Conservation (phyloP, 768 basidiomycete genomes). For the Russula compacta region DNA sequence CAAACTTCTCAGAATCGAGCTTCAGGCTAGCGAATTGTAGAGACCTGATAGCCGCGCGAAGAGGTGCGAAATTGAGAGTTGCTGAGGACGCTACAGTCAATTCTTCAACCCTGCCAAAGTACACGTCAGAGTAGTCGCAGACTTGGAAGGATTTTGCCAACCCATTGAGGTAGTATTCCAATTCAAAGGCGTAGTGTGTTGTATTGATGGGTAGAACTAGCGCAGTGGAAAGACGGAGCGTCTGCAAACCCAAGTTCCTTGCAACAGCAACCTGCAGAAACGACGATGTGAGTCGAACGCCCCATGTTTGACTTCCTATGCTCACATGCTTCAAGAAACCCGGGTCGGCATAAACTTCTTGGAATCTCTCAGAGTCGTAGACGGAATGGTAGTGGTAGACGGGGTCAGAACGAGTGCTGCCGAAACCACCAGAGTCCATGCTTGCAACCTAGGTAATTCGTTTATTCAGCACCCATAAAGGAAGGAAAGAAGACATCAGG, state of each 20-base stretch:
- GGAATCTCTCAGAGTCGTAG: constrained; percentile 51
- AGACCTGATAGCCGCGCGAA: constrained; percentile 17
- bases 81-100: constrained; percentile 10
- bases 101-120: constrained; percentile 38
- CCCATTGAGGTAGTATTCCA: constrained; percentile 45
- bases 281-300: neutral
- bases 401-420: constrained; percentile 33
- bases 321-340: constrained; percentile 50
- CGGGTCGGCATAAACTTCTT: constrained; percentile 55
- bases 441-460: constrained; percentile 27
- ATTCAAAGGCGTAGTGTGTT: constrained; percentile 52
- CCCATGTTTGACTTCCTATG: neutral
- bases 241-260: constrained; percentile 45
- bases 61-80: constrained; percentile 9
- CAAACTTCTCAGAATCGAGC: constrained; percentile 15
- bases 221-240: constrained; percentile 44
- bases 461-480: constrained; percentile 25
- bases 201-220: constrained; percentile 59
- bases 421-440: constrained; percentile 29
- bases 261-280: constrained; percentile 43
- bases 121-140: neutral
- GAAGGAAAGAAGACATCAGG: constrained; percentile 18
- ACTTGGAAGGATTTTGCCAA: constrained; percentile 24
- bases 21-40: constrained; percentile 17
- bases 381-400: constrained; percentile 56